Evolutionary conservation across 305 asterid genomes (phyloP), one percentile per base, ranked within the genome.

Genomic region (Solanum hybrid): DNA sequence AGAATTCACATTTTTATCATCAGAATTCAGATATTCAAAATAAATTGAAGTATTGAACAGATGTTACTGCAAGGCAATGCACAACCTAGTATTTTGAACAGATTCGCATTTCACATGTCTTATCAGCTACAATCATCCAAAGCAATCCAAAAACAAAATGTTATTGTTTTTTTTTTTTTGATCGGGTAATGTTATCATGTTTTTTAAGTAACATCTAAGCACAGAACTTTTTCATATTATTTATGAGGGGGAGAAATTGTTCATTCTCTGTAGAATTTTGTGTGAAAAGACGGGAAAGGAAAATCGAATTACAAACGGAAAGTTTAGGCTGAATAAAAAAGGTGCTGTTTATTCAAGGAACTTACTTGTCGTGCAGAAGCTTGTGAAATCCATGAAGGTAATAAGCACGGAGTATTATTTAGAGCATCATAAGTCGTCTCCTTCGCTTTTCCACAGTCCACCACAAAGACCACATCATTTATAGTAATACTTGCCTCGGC

Each of bases 401-500:
- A 92, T 92, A 97, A 93, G 89, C 99, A 97, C 4, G 99, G 99
- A 17, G 99, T 97, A 91, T 96, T 95, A 89, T 95, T 95, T 29
- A 97, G 93, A 88, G 99, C 99, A 92, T 97, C 99, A 89, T 97
- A 97, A 86, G 98, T 94, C 12, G 99, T 97, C 94, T 97, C 99
- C 95, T 97, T 97, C 65, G 99, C 99, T 95, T 97, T 97, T 89
- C 99, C 99, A 92, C 99, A 97, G 92, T 97, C 99, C 61, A 97
- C 97, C 92, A 97, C 99, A 93, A 95, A 97, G 78, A 97, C 99
- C n/a, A 97, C 83, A 90, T 97, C 99, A 90, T 97, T 97, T 91
- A 97, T 97, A 78, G 99, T 97, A 92, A 97, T 97, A 95, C 99
- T 97, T 88, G 99, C 99, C 94, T 97, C 99, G 4, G 99, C 99